A percentile compares a stretch with the other conserved stretches of the same genome.
phyloP scores from a whole-genome alignment of 2,329 filamentous ascomycete species.

The Pseudogymnoascus sp. region DNA sequence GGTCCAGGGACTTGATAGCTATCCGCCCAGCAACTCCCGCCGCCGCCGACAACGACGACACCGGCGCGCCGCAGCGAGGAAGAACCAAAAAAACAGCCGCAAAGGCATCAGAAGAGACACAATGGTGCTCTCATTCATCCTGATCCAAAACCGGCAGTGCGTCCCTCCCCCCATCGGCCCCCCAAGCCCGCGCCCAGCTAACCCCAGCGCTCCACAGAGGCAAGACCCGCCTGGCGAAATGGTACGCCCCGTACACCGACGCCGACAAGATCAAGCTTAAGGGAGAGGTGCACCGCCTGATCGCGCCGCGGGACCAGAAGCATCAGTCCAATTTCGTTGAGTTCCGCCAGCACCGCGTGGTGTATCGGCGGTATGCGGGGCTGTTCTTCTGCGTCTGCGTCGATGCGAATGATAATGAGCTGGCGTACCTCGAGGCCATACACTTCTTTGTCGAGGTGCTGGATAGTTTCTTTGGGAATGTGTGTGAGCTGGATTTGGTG shows the following conservation, averaged over 20 bases:
- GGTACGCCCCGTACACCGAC: constrained; percentile 97
- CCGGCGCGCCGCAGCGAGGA: background rate
- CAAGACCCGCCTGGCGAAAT: constrained; percentile 96
- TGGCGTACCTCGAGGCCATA: constrained; percentile 93
- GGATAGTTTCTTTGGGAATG: constrained; percentile 97
- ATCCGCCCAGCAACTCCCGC: background rate
- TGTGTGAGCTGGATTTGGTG: constrained; percentile 91
- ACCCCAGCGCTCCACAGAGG: constrained; percentile 51
- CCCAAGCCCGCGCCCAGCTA: constrained; percentile 9
- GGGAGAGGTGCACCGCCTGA: constrained; percentile 95
- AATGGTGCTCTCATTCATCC: constrained; percentile 71
- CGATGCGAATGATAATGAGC: constrained; percentile 97
- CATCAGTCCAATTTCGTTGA: constrained; percentile 99
- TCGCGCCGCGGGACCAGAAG: constrained; percentile 95
- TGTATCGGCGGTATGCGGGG: constrained; percentile 94
- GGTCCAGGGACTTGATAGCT: background rate
- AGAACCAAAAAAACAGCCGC: background rate
- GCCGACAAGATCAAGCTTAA: constrained; percentile 99
- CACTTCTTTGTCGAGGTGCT: constrained; percentile 99
- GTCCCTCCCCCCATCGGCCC: constrained; percentile 18
- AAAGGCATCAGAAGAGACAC: constrained; percentile 13
- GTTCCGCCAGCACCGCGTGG: constrained; percentile 87
- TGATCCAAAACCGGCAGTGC: constrained; percentile 85
- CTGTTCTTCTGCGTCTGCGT: constrained; percentile 99
- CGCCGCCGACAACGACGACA: background rate